Evolutionary conservation across 2,329 filamentous ascomycete species (phyloP).

Genomic region (Ophiostoma pallidulum): DNA sequence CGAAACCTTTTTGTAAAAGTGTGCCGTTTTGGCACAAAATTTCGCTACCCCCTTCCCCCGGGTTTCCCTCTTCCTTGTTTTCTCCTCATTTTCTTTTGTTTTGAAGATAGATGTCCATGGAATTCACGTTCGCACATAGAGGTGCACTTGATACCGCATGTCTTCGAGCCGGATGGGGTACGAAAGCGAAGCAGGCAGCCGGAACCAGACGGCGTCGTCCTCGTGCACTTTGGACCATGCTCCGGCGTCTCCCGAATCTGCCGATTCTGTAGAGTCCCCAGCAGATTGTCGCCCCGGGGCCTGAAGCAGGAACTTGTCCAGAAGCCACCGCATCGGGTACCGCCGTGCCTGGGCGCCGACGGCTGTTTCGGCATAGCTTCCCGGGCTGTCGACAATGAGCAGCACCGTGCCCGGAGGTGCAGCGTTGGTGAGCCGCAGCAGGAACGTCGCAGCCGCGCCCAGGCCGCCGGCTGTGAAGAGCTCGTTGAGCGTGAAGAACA

Average conservation of each 20-base stretch:
- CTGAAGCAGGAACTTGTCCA: conserved; percentile 69
- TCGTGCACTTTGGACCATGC: conserved; percentile 67
- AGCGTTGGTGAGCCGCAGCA: conserved; percentile 56
- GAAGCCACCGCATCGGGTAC: conserved; percentile 90
- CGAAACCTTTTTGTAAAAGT: no score
- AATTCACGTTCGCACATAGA: conserved; percentile 48
- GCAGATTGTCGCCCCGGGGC: no score
- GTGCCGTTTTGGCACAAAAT: no score
- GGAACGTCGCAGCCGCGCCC: conserved; percentile 63
- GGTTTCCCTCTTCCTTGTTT: not conserved
- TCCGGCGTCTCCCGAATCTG: no score
- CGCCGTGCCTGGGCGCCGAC: conserved; percentile 53
- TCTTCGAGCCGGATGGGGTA: conserved; percentile 87
- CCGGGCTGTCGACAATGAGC: conserved; percentile 84
- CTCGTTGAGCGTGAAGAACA: conserved; percentile 94
- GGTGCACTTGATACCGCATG: conserved; percentile 88
- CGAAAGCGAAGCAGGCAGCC: conserved; percentile 53
- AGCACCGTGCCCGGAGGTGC: conserved; percentile 55
- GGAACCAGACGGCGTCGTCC: conserved; percentile 78
- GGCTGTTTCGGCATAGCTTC: conserved; percentile 78
- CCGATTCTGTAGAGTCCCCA: no score
- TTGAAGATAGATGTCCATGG: not conserved
- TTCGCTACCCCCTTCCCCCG: no score
- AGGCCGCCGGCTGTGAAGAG: conserved; percentile 71
- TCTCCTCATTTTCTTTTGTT: not conserved